These are phyloP conservation scores for Quercus parvula DNA, from an alignment of 306 rosid genomes.

Conservation along the genomic window DNA sequence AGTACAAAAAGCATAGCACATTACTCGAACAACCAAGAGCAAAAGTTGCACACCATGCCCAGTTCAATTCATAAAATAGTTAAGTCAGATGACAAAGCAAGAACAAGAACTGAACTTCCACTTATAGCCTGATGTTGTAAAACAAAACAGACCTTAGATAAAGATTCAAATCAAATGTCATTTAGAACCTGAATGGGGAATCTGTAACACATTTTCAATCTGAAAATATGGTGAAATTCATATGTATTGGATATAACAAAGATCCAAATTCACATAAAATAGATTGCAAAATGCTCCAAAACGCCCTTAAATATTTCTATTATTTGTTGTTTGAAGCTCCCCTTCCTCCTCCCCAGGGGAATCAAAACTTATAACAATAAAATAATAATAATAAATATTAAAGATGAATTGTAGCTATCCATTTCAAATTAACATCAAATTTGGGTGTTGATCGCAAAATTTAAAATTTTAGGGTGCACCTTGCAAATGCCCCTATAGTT, in stretches of 20 bases:
- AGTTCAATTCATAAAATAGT: background rate
- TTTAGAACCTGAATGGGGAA: background rate
- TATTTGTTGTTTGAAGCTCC: no score
- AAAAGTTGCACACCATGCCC: background rate
- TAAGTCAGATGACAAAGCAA: background rate
- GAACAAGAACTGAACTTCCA: background rate
- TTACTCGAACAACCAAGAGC: background rate
- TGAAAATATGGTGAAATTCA: background rate
- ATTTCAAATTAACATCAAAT: no score
- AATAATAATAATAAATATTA: no score
- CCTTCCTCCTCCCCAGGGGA: no score
- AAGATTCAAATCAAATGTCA: background rate
- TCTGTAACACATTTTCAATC: background rate
- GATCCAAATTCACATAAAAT: background rate
- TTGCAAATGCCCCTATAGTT: no score
- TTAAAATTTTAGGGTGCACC: no score
- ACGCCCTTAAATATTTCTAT: no score
- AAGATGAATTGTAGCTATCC: no score
- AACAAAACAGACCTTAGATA: background rate
- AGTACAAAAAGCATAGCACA: slow-evolving; percentile 10
- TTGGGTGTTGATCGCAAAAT: no score
- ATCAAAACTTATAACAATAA: no score
- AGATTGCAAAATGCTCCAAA: background rate
- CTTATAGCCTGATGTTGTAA: background rate
- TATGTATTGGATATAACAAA: background rate